Evolutionary conservation across 2,329 filamentous ascomycete species (phyloP).

Genomic region (Apiospora saccharicola): DNA sequence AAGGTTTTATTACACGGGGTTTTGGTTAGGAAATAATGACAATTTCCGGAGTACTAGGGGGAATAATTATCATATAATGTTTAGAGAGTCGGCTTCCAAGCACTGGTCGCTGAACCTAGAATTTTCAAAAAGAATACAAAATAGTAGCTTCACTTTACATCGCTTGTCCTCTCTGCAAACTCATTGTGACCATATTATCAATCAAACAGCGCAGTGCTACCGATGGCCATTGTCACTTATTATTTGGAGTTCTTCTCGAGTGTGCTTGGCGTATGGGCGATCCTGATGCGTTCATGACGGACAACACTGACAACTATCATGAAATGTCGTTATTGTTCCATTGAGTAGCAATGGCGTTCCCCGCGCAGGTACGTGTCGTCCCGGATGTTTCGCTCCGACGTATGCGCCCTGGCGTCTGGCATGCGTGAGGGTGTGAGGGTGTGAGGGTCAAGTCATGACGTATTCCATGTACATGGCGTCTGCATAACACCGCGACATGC

Average conservation of each 20-base stretch:
- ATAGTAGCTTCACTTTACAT: too few relatives aligned
- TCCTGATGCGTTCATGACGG: too few relatives aligned
- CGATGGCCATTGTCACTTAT: too few relatives aligned
- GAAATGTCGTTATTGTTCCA: too few relatives aligned
- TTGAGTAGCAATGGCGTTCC: neutral
- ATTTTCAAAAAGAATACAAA: neutral
- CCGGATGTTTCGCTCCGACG: neutral
- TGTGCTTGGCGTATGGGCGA: too few relatives aligned
- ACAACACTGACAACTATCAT: too few relatives aligned
- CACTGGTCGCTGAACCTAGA: neutral
- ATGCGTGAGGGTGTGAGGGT: neutral
- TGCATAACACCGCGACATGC: neutral
- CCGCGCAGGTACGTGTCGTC: neutral
- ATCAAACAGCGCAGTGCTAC: too few relatives aligned
- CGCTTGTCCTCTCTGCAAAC: too few relatives aligned
- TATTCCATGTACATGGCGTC: conserved; percentile 22
- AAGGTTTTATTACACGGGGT: neutral
- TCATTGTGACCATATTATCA: too few relatives aligned
- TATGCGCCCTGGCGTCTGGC: neutral
- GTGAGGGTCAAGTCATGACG: conserved; percentile 32
- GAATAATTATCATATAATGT: neutral
- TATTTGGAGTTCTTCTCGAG: too few relatives aligned
- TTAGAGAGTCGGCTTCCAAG: neutral
- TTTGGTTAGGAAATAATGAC: neutral
- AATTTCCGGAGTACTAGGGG: neutral